Conservation (phyloP, 805 yeast genomes). For the Candida ascalaphidarum region DNA sequence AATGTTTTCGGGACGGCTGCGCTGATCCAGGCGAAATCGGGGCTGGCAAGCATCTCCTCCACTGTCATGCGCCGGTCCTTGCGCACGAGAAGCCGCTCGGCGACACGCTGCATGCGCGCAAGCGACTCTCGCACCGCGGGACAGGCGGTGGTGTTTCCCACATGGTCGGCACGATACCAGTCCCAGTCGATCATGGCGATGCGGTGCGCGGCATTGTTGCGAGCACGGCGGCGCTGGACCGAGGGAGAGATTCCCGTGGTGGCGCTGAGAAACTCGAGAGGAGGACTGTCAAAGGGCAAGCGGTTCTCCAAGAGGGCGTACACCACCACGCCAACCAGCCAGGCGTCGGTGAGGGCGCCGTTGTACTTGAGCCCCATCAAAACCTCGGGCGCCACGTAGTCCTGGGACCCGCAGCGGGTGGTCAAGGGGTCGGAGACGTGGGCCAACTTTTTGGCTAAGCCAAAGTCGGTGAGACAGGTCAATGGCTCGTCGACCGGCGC, state of each 20-base stretch:
- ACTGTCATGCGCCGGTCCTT: conserved; percentile 24
- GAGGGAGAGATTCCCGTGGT: conserved; percentile 28
- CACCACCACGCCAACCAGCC: conserved; percentile 93
- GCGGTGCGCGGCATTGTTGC: conserved; percentile 68
- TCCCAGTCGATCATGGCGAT: conserved; percentile 91
- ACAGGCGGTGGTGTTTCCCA: no score
- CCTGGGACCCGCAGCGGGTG: conserved; percentile 94
- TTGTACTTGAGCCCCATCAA: conserved; percentile 86
- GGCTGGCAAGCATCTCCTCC: conserved; percentile 7
- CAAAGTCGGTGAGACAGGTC: conserved; percentile 77
- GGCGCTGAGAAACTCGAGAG: conserved; percentile 25
- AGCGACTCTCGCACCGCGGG: conserved; percentile 1
- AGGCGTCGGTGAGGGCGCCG: conserved; percentile 84
- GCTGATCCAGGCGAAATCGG: conserved; percentile 17
- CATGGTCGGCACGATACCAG: conserved; percentile 47
- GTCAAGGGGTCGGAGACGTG: conserved; percentile 55
- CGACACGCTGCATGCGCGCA: conserved; percentile 15
- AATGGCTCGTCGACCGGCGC: conserved; percentile 19
- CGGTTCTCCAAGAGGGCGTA: conserved; percentile 80
- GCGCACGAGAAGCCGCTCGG: conserved; percentile 26
- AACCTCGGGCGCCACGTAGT: conserved; percentile 91
- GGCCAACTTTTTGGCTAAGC: conserved; percentile 66
- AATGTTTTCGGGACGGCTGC: conserved; percentile 11
- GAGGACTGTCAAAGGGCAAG: conserved; percentile 87
- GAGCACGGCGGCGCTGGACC: conserved; percentile 32